Conservation (phyloP, 768 basidiomycete genomes). For the Suillus sp. region DNA sequence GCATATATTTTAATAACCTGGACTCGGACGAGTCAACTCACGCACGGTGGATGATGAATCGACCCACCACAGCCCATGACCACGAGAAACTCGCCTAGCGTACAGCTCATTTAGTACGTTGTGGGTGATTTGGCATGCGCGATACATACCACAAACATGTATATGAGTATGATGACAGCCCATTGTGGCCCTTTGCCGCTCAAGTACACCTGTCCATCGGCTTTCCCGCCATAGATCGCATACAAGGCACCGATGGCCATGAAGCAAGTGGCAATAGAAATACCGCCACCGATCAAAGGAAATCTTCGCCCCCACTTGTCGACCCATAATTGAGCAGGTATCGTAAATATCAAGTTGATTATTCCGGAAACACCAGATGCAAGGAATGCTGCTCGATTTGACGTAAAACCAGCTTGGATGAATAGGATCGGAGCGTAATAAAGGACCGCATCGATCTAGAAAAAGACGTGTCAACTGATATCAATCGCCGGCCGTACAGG, state of each 20-base stretch:
- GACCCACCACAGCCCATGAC: not conserved
- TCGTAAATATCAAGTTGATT: conserved; percentile 41
- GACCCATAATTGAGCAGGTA: conserved; percentile 40
- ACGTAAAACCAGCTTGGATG: conserved; percentile 51
- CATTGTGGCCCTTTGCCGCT: conserved; percentile 31
- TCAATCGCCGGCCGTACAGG: not conserved
- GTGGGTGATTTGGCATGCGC: not conserved
- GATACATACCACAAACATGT: conserved; percentile 42
- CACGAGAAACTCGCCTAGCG: not conserved
- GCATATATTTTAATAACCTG: conserved; percentile 41
- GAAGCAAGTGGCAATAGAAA: conserved; percentile 40
- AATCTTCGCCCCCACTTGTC: conserved; percentile 41
- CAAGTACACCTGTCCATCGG: conserved; percentile 26
- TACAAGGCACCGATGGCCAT: conserved; percentile 48
- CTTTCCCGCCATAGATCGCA: conserved; percentile 39
- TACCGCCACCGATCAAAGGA: conserved; percentile 46
- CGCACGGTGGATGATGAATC: not conserved
- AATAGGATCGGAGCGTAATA: conserved; percentile 52
- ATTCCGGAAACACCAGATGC: conserved; percentile 53
- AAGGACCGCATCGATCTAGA: conserved; percentile 30
- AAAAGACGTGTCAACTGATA: not conserved
- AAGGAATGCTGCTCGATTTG: conserved; percentile 48
- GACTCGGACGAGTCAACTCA: not conserved
- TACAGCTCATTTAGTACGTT: not conserved
- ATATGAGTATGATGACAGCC: conserved; percentile 48